Percentiles rank a stretch among this genome's conserved stretches.
phyloP scores from a whole-genome alignment of 768 basidiomycete genomes.

The Flagelloscypha sp. region DNA sequence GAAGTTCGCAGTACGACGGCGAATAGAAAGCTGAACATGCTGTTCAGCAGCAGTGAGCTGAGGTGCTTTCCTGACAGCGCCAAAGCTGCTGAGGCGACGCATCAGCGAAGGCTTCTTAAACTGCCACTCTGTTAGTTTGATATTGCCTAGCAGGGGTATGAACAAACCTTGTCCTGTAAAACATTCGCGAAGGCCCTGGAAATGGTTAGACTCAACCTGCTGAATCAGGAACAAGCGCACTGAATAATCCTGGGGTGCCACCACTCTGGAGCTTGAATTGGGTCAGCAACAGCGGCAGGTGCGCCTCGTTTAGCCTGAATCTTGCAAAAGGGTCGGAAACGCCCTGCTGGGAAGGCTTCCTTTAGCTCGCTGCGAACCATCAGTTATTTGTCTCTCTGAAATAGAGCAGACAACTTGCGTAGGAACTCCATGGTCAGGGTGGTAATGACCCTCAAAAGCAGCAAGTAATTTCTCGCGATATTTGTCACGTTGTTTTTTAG shows the following conservation, averaged over 20 bases:
- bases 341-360: constrained; percentile 87
- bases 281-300: constrained; percentile 78
- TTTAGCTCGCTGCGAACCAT: constrained; percentile 70
- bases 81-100: constrained; percentile 76
- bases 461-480: constrained; percentile 65
- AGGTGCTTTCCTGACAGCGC: constrained; percentile 59
- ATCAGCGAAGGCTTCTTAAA: constrained; percentile 85
- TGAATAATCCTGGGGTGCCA: constrained; percentile 90
- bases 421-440: constrained; percentile 80
- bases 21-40: constrained; percentile 78
- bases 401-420: constrained; percentile 31
- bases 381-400: constrained; percentile 6
- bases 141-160: constrained; percentile 1
- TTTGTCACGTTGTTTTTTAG: constrained; percentile 73
- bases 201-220: too few relatives aligned
- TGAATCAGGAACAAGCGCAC: too few relatives aligned
- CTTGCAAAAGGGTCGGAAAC: constrained; percentile 86
- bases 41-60: constrained; percentile 76
- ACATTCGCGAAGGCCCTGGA: constrained; percentile 89
- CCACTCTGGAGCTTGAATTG: constrained; percentile 87
- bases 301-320: constrained; percentile 80
- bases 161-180: constrained; percentile 68
- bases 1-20: constrained; percentile 89
- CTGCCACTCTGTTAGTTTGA: constrained; percentile 26
- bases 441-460: constrained; percentile 81